A percentile compares a stretch with the other conserved stretches of the same genome.
Conservation (phyloP, 306 rosid genomes). For the Prunus mume region DNA sequence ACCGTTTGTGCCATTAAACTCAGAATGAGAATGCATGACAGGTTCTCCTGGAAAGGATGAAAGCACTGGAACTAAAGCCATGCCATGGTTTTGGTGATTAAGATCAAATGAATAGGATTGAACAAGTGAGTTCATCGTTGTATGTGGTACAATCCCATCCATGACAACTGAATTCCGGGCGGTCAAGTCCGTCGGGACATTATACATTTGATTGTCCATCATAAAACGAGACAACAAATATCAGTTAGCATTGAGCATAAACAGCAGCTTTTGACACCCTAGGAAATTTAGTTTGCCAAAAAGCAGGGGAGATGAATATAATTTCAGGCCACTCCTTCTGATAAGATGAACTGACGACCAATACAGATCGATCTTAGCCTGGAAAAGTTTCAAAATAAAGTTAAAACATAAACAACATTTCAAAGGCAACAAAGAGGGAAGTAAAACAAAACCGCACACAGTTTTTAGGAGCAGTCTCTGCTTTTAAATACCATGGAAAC, state of each 20-base stretch:
- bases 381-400: neutral
- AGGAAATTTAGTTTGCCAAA: neutral
- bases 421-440: neutral
- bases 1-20: conserved; percentile 27
- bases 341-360: neutral
- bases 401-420: neutral
- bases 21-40: conserved; percentile 13
- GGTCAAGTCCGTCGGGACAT: conserved; percentile 31
- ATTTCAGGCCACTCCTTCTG: neutral
- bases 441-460: no score
- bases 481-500: no score
- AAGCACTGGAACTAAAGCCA: conserved; percentile 47
- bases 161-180: conserved; percentile 28
- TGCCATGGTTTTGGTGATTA: conserved; percentile 36
- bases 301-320: neutral
- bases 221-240: neutral
- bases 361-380: neutral
- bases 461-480: no score
- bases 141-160: conserved; percentile 38
- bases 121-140: conserved; percentile 41
- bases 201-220: conserved; percentile 49
- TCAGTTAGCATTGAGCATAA: neutral
- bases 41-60: conserved; percentile 34
- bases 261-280: neutral
- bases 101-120: conserved; percentile 47